phyloP scores from a whole-genome alignment of 495 filamentous ascomycete species.

The Xylaria grammica region DNA sequence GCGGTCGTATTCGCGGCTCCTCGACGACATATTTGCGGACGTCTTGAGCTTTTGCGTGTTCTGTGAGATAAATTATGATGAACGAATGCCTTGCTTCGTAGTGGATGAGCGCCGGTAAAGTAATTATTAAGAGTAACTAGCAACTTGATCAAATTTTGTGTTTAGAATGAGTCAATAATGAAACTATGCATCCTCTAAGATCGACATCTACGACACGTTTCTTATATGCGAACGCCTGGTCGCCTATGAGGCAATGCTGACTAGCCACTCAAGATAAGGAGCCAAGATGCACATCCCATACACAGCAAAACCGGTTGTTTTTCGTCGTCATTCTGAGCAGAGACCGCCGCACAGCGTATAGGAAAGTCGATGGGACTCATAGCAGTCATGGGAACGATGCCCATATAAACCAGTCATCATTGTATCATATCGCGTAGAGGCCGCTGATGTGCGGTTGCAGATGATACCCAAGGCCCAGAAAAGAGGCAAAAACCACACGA shows the following conservation, averaged over 20 bases:
- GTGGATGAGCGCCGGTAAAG: too few relatives aligned
- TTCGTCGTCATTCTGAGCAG: conserved; percentile 7
- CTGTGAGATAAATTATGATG: too few relatives aligned
- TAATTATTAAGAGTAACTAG: too few relatives aligned
- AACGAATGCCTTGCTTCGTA: too few relatives aligned
- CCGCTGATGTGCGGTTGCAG: conserved; percentile 2
- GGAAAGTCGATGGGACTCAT: neutral
- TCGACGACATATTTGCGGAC: conserved; percentile 5
- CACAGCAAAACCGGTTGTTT: neutral
- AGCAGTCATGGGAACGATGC: neutral
- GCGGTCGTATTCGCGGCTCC: conserved; percentile 16
- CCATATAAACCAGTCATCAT: conserved; percentile 6
- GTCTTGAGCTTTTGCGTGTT: neutral
- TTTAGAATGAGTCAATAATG: neutral
- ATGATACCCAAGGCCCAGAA: neutral
- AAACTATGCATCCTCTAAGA: neutral
- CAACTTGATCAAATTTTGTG: neutral
- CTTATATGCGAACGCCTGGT: neutral
- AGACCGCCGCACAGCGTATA: neutral
- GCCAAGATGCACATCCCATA: neutral
- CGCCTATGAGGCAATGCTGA: conserved; percentile 5
- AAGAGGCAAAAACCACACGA: conserved; percentile 4
- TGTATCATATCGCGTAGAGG: conserved; percentile 11
- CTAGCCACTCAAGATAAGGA: neutral
- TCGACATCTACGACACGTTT: neutral